These are phyloP conservation scores for Nematocida minor DNA, from an alignment of 371 early-diverging fungal species.

Conservation along the genomic window DNA sequence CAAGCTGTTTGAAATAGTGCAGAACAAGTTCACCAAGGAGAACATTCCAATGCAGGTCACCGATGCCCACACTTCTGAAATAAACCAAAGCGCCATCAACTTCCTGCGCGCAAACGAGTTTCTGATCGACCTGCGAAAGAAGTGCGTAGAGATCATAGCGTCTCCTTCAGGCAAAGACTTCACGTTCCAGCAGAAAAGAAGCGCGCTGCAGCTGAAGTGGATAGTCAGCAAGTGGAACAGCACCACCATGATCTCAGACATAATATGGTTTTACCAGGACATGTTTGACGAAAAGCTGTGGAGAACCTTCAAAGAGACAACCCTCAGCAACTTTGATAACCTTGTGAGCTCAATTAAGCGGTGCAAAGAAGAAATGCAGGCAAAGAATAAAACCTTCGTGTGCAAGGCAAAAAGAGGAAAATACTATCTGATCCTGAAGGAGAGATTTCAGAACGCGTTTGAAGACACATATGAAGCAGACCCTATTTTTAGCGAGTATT, in stretches of 20 bases:
- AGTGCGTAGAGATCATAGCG: background rate
- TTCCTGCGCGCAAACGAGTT: background rate
- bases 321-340: background rate
- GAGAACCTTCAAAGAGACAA: background rate
- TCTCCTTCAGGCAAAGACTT: background rate
- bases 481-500: background rate
- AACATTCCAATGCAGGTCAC: no score
- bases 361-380: background rate
- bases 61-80: background rate
- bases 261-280: constrained; percentile 6
- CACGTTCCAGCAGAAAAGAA: background rate
- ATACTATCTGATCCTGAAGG: background rate
- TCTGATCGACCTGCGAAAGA: background rate
- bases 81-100: background rate
- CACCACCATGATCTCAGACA: background rate
- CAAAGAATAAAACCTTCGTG: no score
- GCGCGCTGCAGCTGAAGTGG: background rate
- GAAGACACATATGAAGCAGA: background rate
- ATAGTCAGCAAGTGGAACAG: constrained; percentile 15
- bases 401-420: background rate
- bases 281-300: background rate
- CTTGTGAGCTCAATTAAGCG: background rate
- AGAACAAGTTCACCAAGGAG: background rate
- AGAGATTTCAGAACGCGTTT: background rate
- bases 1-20: background rate